Evolutionary conservation across 2,329 filamentous ascomycete species (phyloP).

Genomic region (Aspergillus neoniger): DNA sequence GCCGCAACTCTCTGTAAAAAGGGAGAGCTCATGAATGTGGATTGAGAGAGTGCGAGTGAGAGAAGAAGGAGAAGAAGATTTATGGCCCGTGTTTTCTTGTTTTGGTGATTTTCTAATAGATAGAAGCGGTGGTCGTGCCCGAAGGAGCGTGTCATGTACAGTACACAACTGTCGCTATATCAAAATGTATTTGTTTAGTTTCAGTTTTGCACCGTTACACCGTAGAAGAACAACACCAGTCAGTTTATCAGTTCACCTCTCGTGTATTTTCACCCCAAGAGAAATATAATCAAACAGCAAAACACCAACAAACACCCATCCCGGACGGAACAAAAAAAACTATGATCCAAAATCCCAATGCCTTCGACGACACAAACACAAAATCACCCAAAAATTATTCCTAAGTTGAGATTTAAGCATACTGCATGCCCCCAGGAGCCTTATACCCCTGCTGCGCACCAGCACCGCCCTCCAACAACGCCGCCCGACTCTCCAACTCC

Average conservation of each 20-base stretch:
- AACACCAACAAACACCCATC: background rate
- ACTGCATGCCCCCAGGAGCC: slow-evolving; percentile 27
- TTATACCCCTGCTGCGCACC: slow-evolving; percentile 24
- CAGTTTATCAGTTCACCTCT: background rate
- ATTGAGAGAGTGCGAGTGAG: background rate
- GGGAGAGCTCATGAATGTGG: too few species aligned
- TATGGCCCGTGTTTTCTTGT: slow-evolving; percentile 21
- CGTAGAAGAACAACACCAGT: background rate
- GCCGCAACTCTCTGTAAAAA: slow-evolving; percentile 63
- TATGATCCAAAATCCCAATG: too few species aligned
- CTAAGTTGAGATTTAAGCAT: background rate
- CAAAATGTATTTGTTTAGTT: slow-evolving; percentile 27
- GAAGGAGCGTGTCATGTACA: slow-evolving; percentile 35
- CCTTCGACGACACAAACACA: too few species aligned
- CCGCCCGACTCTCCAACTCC: slow-evolving; percentile 41
- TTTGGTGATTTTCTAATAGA: slow-evolving; percentile 31
- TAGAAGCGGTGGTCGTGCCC: slow-evolving; percentile 26
- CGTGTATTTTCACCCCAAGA: background rate
- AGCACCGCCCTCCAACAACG: background rate
- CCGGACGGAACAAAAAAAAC: too few species aligned
- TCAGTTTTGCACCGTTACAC: background rate
- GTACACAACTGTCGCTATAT: slow-evolving; percentile 37
- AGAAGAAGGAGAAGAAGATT: slow-evolving; percentile 15
- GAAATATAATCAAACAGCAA: background rate
- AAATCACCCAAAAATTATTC: too few species aligned